Base-by-base conservation (phyloP, 2,329 filamentous ascomycete genomes). In the Cryphonectria parasitica region DNA sequence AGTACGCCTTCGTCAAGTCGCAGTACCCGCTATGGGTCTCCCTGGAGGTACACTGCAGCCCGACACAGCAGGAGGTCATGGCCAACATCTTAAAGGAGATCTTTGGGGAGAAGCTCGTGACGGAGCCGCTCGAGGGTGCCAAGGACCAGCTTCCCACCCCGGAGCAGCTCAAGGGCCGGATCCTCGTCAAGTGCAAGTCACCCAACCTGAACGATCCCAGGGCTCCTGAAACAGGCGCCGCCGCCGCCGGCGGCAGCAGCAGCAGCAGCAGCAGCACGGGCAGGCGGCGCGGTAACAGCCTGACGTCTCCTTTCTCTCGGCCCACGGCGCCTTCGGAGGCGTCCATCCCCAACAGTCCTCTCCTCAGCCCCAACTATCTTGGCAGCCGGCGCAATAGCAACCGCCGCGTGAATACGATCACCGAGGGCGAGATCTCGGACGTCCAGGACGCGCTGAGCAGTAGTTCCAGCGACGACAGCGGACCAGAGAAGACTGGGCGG, bases 171-270 rank as follows among this genome's bases (percentile, higher is more conserved):
- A 92, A 91, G 82, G 86, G 92, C 76, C 91, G 91, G 58, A 93
- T 98, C 69, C 84, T 99, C 69, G 91, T 98, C 85, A 99, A 99
- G 80, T 96, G 98, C 73, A 99, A 98, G 81, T 92, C 92, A 74
- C 90, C 93, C 10, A 86, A 89, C 75, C 85, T 87, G 62, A 80
- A 78, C 17, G 83, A 85, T 60, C 84, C 87, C 64, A 83, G 79
- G 39, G 80, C 78, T 70, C 3, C 68, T 11, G 69, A 70, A 19
- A 58, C 43, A 19, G 81, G 36, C 10, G 36, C 36, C 2, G 36
- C n/a, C n/a, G n/a, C n/a, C n/a, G n/a, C n/a, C n/a, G n/a, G n/a
- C n/a, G n/a, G 36, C 36, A 10, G 36, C 36, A 11, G 80, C 65
- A 81, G 83, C 25, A 64, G 36, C 36, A 10, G 36, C 36, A 11